Evolutionary conservation across 176 grass and related monocot genomes (phyloP).

Genomic region (Raddia distichophylla): DNA sequence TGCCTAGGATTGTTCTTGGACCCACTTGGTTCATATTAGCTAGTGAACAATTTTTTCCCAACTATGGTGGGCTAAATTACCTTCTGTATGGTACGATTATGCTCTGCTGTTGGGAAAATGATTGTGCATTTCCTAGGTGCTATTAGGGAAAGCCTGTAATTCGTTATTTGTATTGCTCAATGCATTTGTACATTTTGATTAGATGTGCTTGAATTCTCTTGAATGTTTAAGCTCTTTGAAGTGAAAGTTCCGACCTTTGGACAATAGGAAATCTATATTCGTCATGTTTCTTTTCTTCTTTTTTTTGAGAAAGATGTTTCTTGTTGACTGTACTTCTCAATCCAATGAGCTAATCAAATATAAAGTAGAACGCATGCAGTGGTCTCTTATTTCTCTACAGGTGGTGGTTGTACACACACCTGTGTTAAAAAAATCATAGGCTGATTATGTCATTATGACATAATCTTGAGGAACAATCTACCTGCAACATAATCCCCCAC

Average conservation of each 20-base stretch:
- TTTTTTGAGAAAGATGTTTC: not conserved
- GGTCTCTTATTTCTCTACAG: not conserved
- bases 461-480: constrained; percentile 1
- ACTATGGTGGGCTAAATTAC: not conserved
- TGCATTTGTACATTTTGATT: constrained; percentile 1
- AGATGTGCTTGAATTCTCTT: not conserved
- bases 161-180: not conserved
- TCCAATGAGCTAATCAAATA: not conserved
- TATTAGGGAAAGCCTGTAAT: not conserved
- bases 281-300: not conserved
- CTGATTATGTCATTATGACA: constrained; percentile 6
- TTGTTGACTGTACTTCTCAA: not conserved
- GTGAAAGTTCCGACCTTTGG: not conserved
- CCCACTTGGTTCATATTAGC: not conserved
- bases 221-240: constrained; percentile 12
- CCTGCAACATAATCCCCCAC: not conserved
- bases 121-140: not conserved
- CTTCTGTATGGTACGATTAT: not conserved
- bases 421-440: not conserved
- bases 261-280: not conserved
- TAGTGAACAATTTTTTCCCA: not conserved
- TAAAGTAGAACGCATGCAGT: not conserved
- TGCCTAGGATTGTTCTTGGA: not conserved
- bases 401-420: not conserved
- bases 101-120: not conserved